Evolutionary conservation across 257 asterid genomes (phyloP).

Genomic region (Fraxinus pennsylvanica): DNA sequence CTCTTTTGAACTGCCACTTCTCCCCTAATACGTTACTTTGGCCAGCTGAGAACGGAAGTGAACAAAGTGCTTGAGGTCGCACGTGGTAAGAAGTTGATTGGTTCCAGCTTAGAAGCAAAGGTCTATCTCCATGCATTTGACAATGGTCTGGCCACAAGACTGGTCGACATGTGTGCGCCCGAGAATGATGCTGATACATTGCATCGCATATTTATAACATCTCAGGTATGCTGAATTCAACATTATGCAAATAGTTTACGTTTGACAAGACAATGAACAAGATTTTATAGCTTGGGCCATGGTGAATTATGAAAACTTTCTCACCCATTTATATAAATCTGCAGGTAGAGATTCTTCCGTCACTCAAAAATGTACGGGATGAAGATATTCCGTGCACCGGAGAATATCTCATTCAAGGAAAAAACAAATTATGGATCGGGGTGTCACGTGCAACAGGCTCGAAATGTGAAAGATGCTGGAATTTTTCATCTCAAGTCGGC

Average conservation of each 20-base stretch:
- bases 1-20: conserved; percentile 9
- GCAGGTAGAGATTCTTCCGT: conserved; percentile 84
- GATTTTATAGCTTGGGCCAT: background rate
- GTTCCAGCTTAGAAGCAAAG: conserved; percentile 94
- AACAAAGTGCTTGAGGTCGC: conserved; percentile 95
- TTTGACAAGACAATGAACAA: background rate
- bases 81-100: conserved; percentile 74
- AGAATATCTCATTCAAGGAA: conserved; percentile 52
- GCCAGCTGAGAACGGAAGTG: conserved; percentile 95
- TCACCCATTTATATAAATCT: background rate
- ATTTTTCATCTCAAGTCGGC: conserved; percentile 77
- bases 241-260: background rate
- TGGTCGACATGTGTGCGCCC: conserved; percentile 53
- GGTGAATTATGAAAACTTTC: background rate
- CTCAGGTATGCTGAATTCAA: conserved; percentile 60
- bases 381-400: conserved; percentile 56
- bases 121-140: conserved; percentile 76
- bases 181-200: conserved; percentile 73
- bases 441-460: conserved; percentile 78
- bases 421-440: conserved; percentile 74
- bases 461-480: conserved; percentile 98
- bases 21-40: no score
- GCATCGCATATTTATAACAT: conserved; percentile 82
- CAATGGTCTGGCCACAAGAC: conserved; percentile 43
- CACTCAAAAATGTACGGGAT: conserved; percentile 38